Evolutionary conservation across 768 basidiomycete genomes (phyloP).

Genomic region (Mycena vitilis): DNA sequence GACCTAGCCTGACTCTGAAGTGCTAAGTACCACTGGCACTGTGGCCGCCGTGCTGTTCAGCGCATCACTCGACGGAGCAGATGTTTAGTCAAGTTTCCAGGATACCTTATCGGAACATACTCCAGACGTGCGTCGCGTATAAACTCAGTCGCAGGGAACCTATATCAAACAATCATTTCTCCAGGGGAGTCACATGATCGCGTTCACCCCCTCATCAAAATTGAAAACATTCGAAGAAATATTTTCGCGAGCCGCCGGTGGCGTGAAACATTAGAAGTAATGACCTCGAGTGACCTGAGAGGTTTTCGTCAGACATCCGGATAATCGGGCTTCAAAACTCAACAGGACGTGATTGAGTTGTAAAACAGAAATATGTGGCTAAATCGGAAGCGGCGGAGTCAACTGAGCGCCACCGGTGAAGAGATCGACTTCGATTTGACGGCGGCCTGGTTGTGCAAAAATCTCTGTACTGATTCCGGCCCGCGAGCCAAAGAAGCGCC

Average conservation of each 20-base stretch:
- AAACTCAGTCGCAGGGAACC: neutral
- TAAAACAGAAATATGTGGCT: too few species aligned
- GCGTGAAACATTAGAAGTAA: neutral
- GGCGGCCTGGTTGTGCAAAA: neutral
- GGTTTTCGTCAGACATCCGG: too few species aligned
- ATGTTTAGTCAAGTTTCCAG: too few species aligned
- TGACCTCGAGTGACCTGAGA: neutral
- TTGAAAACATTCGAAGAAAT: too few species aligned
- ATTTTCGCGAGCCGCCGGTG: too few species aligned
- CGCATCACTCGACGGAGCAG: neutral
- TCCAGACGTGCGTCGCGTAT: neutral
- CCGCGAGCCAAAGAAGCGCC: neutral
- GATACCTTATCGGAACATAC: too few species aligned
- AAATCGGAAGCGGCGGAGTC: neutral
- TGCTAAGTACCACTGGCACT: too few species aligned
- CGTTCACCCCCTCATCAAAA: neutral
- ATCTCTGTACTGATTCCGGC: neutral
- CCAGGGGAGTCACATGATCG: constrained; percentile 12
- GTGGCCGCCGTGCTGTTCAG: too few species aligned
- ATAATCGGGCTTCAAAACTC: too few species aligned
- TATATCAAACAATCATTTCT: neutral
- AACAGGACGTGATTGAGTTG: too few species aligned
- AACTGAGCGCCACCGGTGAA: neutral
- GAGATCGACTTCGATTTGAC: neutral
- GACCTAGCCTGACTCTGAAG: too few species aligned